phyloP scores from a whole-genome alignment of 345 rosid genomes.

The Gossypium turneri region DNA sequence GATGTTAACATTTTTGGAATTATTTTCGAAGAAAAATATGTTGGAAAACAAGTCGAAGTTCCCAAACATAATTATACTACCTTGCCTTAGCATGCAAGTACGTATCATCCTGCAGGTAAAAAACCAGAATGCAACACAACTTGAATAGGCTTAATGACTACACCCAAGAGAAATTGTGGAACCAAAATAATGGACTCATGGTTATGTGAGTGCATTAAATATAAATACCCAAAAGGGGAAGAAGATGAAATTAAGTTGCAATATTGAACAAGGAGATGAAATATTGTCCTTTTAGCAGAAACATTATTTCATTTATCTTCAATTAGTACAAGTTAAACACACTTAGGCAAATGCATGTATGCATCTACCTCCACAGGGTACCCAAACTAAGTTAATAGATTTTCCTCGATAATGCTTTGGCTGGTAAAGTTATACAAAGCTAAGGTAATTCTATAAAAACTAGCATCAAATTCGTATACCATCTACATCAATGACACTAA shows the following conservation, averaged over 20 bases:
- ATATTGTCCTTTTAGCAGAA: neutral
- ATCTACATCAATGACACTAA: no score
- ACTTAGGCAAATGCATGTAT: no score
- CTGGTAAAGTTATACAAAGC: no score
- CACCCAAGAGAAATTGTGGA: no score
- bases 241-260: neutral
- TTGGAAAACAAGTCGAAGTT: neutral
- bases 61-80: neutral
- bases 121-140: neutral
- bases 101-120: neutral
- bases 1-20: conserved; percentile 6
- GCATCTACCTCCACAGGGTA: no score
- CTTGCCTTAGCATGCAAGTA: neutral
- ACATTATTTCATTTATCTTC: neutral
- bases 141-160: neutral
- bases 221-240: no score
- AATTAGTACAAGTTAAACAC: neutral
- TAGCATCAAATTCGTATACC: no score
- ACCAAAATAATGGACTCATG: no score
- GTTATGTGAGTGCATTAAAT: no score
- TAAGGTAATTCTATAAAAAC: no score
- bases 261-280: neutral
- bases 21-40: conserved; percentile 1
- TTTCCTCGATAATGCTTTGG: no score
- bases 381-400: no score